Base-by-base conservation (phyloP, 2,329 filamentous ascomycete genomes). In the Metarhizium robertsii region DNA sequence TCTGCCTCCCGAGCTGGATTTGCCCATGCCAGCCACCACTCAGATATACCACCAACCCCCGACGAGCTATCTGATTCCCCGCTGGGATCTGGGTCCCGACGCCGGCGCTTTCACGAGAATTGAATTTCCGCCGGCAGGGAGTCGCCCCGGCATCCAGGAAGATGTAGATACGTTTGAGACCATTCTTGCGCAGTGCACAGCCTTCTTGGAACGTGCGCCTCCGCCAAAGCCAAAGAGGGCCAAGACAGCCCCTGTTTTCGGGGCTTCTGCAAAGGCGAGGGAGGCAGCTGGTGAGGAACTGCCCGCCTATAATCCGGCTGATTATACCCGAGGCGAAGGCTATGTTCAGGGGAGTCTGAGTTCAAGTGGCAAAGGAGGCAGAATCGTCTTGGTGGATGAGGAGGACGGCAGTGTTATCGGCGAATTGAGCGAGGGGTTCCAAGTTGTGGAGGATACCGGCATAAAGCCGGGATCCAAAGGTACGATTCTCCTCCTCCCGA, bases 31-130 rank as follows among this genome's bases (percentile, higher is more conserved):
- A 13, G 92, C 92, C 18, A 97, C 92, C 0, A 97, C 94, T 0
- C 92, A 97, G 70, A 94, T 99, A 69, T 97, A 96, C 73, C 91
- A 96, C 71, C 90, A 97, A 73, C 91, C 92, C 6, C 92, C 92
- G 0, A 84, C 80, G 60, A 95, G 90, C 75, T 97, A 97, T 67
- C 78, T 97, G 50, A 96, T 99, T 59, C 94, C 94, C 16, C 85
- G 92, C 61, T 96, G 92, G 91, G 92, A 97, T 66, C 75, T 96
- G 16, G 92, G 90, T 4, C 89, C 88, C 1, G 88, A 94, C 55
- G 87, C 86, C 61, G 92, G 91, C 57, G 90, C 91, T 18, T 97
- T 97, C 67, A 96, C 92, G 20, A 82, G 91, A 55, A 90, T 99
- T 66, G 88, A 96, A 68, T 97, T 99, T 62, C 92, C 92, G 0